A percentile compares a stretch with the other conserved stretches of the same genome.
Conservation (phyloP, 345 rosid species). For the Carallia brachiata region DNA sequence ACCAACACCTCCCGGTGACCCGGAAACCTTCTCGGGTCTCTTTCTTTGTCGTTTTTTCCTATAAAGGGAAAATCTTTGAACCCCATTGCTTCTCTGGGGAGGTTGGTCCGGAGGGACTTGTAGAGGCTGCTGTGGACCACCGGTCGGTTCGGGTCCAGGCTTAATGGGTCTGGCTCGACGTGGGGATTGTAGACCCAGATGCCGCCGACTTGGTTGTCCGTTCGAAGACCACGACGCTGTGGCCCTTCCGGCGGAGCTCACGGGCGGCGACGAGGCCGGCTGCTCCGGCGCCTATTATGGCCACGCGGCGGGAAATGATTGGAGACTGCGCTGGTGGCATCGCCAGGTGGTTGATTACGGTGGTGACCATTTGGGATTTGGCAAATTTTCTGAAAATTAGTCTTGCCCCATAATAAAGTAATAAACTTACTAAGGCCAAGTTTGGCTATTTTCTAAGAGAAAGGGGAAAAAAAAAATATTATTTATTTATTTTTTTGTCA, state of each 20-base stretch:
- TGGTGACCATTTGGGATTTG: too few species aligned
- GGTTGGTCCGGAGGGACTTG: conserved; percentile 77
- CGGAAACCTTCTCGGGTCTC: conserved; percentile 75
- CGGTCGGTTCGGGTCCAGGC: conserved; percentile 55
- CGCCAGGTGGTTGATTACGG: neutral
- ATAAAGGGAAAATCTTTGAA: conserved; percentile 67
- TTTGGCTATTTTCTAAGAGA: too few species aligned
- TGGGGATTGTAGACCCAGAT: conserved; percentile 66
- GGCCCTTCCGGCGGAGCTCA: conserved; percentile 82
- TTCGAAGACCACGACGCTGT: conserved; percentile 73
- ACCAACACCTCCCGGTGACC: conserved; percentile 62
- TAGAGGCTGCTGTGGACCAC: conserved; percentile 70
- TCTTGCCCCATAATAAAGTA: too few species aligned
- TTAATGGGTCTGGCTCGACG: conserved; percentile 63
- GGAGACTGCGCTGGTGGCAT: conserved; percentile 35
- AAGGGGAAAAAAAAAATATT: too few species aligned
- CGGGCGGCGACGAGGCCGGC: conserved; percentile 74
- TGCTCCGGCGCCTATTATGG: conserved; percentile 84
- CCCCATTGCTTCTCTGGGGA: conserved; percentile 89
- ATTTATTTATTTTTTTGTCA: too few species aligned
- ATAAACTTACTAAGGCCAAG: too few species aligned
- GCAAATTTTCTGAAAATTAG: too few species aligned
- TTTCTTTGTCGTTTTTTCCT: conserved; percentile 18
- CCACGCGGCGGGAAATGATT: conserved; percentile 54
- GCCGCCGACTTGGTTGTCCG: conserved; percentile 63